A percentile compares a stretch with the other conserved stretches of the same genome.
Evolutionary conservation across 2,329 filamentous ascomycete genomes (phyloP).

Genomic region (Hansfordia pulvinata): DNA sequence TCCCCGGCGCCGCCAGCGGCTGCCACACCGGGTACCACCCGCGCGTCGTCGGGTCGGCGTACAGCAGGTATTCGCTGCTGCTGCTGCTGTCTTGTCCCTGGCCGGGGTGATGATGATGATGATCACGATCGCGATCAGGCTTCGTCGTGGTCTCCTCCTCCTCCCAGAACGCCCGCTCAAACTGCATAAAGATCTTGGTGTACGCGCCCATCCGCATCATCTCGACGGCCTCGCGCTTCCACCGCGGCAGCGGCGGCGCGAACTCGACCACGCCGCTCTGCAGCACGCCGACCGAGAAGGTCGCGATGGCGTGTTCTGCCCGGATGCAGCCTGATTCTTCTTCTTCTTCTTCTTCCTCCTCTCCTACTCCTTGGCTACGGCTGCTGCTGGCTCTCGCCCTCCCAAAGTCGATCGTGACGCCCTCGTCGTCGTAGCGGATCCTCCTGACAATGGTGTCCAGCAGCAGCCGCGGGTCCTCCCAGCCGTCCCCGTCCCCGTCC

Average conservation of each 20-base stretch:
- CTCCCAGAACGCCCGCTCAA: conserved; percentile 53
- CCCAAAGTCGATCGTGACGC: conserved; percentile 37
- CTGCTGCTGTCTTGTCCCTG: no score
- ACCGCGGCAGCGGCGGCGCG: conserved; percentile 41
- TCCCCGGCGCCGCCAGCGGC: conserved; percentile 41
- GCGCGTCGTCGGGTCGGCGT: conserved; percentile 25
- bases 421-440: conserved; percentile 34
- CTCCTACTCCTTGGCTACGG: conserved; percentile 15
- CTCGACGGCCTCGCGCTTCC: conserved; percentile 51
- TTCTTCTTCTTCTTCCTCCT: no score
- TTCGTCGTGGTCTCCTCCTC: no score
- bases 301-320: conserved; percentile 50
- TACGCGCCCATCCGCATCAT: conserved; percentile 59
- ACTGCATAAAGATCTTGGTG: conserved; percentile 61
- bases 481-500: no score
- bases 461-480: conserved; percentile 42
- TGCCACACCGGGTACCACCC: conserved; percentile 47
- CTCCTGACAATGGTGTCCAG: conserved; percentile 43
- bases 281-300: conserved; percentile 55
- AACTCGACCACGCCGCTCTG: conserved; percentile 48
- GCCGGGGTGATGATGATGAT: no score
- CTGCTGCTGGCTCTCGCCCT: no score
- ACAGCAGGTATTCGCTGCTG: conserved; percentile 29
- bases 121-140: no score
- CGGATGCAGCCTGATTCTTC: no score